phyloP scores from a whole-genome alignment of 164 flowering plant species.

The Tinospora cordifolia region DNA sequence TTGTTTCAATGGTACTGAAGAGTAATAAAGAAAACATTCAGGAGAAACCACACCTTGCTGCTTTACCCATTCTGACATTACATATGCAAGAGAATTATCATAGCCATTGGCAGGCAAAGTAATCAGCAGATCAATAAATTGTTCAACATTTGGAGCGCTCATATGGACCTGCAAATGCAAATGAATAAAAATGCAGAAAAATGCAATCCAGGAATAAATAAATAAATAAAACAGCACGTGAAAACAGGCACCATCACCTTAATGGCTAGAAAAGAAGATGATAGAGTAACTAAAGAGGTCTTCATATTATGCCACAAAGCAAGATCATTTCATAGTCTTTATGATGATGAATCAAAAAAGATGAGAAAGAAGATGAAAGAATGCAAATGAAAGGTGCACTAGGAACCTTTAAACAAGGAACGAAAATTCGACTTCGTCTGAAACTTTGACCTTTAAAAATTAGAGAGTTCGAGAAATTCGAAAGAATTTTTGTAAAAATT shows the following conservation, averaged over 20 bases:
- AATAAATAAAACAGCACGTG: not conserved
- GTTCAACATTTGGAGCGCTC: slow-evolving; percentile 71
- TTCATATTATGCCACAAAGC: not conserved
- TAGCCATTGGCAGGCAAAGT: slow-evolving; percentile 58
- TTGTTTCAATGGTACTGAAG: not conserved
- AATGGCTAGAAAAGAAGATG: not conserved
- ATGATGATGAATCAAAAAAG: not conserved
- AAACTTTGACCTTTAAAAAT: too few relatives aligned
- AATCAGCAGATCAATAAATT: slow-evolving; percentile 68
- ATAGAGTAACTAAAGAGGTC: not conserved
- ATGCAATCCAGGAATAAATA: not conserved
- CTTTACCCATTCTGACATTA: slow-evolving; percentile 92
- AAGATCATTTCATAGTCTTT: not conserved
- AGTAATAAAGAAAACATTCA: not conserved
- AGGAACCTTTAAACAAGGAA: too few relatives aligned
- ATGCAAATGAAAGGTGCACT: not conserved
- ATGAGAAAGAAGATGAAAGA: not conserved
- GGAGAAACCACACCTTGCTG: slow-evolving; percentile 60
- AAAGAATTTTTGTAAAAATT: too few relatives aligned
- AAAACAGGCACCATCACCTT: not conserved
- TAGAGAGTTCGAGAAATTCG: too few relatives aligned
- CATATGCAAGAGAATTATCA: slow-evolving; percentile 55
- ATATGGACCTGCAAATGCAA: slow-evolving; percentile 62
- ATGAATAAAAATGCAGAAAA: not conserved
- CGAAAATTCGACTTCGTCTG: too few relatives aligned